Conservation (phyloP, 176 grass and related monocot genomes). For the Oryza meridionalis region DNA sequence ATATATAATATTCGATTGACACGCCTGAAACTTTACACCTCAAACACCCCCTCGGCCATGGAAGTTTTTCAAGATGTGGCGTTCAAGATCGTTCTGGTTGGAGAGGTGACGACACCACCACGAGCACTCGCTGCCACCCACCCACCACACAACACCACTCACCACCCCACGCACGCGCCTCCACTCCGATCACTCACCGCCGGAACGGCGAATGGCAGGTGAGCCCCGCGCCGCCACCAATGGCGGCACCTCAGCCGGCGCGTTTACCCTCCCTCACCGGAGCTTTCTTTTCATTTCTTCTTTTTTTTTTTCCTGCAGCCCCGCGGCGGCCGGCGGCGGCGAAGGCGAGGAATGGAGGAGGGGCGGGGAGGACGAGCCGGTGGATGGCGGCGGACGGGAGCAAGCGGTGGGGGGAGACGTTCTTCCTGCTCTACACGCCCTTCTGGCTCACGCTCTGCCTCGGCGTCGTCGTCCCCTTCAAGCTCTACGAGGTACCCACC, state of each 20-base stretch:
- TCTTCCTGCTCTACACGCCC: constrained; percentile 93
- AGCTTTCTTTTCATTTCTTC: not conserved
- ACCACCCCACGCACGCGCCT: no score
- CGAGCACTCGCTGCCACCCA: no score
- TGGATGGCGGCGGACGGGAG: constrained; percentile 78
- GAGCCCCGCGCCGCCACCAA: not conserved
- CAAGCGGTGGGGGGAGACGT: constrained; percentile 93
- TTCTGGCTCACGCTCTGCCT: constrained; percentile 94
- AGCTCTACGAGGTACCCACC: constrained; percentile 79
- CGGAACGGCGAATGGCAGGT: constrained; percentile 45
- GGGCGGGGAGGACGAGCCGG: constrained; percentile 29
- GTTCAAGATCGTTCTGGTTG: no score
- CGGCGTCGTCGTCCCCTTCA: constrained; percentile 83
- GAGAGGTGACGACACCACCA: no score
- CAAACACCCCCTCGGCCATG: no score
- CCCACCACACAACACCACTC: no score
- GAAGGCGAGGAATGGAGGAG: constrained; percentile 1
- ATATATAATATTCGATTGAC: no score
- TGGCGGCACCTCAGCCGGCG: not conserved
- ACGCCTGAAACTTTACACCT: no score
- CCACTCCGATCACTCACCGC: not conserved
- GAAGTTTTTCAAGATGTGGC: no score
- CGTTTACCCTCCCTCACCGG: constrained; percentile 3
- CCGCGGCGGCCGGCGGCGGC: not conserved
- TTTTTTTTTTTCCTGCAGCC: constrained; percentile 6